These are phyloP conservation scores for Sphagnum magellanicum DNA, from an alignment of 228 moss, liverwort and hornwort genomes.

Conservation along the genomic window DNA sequence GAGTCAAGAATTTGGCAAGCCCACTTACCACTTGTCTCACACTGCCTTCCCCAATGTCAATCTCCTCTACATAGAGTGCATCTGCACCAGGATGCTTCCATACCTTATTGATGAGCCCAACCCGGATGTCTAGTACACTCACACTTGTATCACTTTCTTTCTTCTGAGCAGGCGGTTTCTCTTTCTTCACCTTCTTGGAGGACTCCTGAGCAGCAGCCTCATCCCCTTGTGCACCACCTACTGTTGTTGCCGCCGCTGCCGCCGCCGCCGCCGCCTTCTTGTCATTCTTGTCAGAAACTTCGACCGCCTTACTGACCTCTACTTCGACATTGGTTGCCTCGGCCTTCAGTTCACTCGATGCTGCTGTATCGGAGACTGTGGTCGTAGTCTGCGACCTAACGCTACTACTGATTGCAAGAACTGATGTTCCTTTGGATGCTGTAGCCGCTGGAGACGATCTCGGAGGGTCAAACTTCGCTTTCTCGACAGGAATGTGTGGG, in stretches of 20 bases:
- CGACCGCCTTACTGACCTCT: slow-evolving; percentile 1
- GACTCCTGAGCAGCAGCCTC: slow-evolving; percentile 6
- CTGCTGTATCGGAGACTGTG: slow-evolving; percentile 5
- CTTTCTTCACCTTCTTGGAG: slow-evolving; percentile 23
- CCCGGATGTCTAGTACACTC: slow-evolving; percentile 70
- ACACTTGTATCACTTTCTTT: slow-evolving; percentile 55
- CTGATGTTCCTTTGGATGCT: slow-evolving; percentile 19
- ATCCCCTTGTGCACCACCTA: slow-evolving; percentile 3
- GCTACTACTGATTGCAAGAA: not conserved
- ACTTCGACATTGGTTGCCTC: not conserved
- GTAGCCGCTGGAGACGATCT: slow-evolving; percentile 23
- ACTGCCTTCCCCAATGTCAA: slow-evolving; percentile 70
- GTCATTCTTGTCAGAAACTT: not conserved
- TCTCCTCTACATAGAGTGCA: slow-evolving; percentile 81
- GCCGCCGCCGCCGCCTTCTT: slow-evolving; percentile 21
- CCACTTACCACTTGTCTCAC: slow-evolving; percentile 85
- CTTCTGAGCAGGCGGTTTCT: slow-evolving; percentile 44
- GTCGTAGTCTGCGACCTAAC: slow-evolving; percentile 11
- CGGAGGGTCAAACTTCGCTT: slow-evolving; percentile 44
- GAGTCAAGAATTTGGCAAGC: slow-evolving; percentile 76
- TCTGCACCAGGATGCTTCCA: slow-evolving; percentile 90
- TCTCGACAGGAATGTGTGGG: slow-evolving; percentile 33
- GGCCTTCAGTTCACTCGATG: slow-evolving; percentile 7
- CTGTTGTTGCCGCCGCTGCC: slow-evolving; percentile 8
- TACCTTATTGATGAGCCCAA: slow-evolving; percentile 68